Conservation (phyloP, 257 asterid genomes). For the Solanum corneliomulleri region DNA sequence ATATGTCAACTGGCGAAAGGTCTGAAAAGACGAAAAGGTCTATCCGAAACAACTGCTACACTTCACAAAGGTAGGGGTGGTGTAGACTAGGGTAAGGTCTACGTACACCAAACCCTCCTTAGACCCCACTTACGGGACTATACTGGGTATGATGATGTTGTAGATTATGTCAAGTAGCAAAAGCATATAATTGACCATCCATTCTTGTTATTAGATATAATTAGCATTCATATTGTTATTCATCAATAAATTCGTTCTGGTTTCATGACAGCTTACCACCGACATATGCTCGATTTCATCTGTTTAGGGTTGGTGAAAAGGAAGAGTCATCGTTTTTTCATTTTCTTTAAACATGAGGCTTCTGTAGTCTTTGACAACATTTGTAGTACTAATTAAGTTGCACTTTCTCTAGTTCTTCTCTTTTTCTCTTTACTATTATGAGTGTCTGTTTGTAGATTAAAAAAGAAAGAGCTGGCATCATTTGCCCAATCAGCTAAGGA, state of each 20-base stretch:
- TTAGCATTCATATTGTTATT: neutral
- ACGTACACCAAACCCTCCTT: neutral
- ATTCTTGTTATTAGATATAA: neutral
- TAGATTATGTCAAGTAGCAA: neutral
- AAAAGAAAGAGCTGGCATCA: constrained; percentile 68
- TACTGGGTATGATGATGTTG: neutral
- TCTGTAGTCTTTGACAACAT: neutral
- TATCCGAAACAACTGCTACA: neutral
- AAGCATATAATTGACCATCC: neutral
- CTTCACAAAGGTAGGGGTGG: neutral
- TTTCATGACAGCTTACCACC: neutral
- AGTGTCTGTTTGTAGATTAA: constrained; percentile 36
- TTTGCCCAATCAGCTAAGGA: constrained; percentile 46
- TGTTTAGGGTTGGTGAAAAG: neutral
- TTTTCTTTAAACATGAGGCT: neutral
- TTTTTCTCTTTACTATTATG: constrained; percentile 1
- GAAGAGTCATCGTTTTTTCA: neutral
- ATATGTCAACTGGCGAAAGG: neutral
- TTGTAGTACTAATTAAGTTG: neutral
- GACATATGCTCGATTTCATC: neutral
- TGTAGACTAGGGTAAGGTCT: neutral
- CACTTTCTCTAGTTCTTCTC: neutral
- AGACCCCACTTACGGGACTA: neutral
- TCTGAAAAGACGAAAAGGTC: neutral
- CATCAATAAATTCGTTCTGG: neutral